phyloP scores from a whole-genome alignment of 306 rosid species.

The Quillaja saponaria region DNA sequence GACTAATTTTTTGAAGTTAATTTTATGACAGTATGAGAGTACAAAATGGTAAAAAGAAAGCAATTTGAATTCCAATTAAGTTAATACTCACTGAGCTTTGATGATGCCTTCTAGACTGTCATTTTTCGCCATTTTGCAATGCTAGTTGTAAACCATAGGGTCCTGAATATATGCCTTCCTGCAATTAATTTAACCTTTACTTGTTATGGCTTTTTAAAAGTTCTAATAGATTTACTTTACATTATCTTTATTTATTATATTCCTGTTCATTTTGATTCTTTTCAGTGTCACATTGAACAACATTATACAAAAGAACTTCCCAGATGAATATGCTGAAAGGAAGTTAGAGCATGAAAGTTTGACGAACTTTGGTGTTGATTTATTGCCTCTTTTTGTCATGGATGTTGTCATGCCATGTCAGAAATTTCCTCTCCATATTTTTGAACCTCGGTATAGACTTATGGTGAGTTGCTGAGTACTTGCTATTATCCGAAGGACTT shows the following conservation, averaged over 20 bases:
- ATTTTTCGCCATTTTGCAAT: constrained; percentile 4
- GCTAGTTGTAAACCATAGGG: constrained; percentile 13
- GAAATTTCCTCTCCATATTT: constrained; percentile 86
- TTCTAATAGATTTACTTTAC: constrained; percentile 14
- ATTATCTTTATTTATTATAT: background rate
- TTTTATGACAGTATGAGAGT: constrained; percentile 1
- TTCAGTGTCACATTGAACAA: constrained; percentile 86
- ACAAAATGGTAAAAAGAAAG: constrained; percentile 20
- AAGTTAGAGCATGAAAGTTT: constrained; percentile 70
- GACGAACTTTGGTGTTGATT: constrained; percentile 68
- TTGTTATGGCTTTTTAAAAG: constrained; percentile 18
- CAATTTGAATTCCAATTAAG: too few relatives aligned
- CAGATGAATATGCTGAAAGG: constrained; percentile 94
- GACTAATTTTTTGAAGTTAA: constrained; percentile 8
- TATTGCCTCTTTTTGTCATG: constrained; percentile 98
- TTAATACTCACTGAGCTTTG: too few relatives aligned
- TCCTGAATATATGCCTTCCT: constrained; percentile 9
- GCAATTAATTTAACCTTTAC: constrained; percentile 23
- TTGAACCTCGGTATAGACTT: constrained; percentile 97
- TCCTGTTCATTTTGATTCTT: constrained; percentile 35
- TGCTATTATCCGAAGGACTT: constrained; percentile 6
- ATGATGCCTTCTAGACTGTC: too few relatives aligned
- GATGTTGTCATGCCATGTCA: constrained; percentile 95
- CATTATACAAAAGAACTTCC: constrained; percentile 87
- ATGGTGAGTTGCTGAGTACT: constrained; percentile 67